These are phyloP conservation scores for Xylaria sp. DNA, from an alignment of 2,329 filamentous ascomycete species.

Conservation along the genomic window DNA sequence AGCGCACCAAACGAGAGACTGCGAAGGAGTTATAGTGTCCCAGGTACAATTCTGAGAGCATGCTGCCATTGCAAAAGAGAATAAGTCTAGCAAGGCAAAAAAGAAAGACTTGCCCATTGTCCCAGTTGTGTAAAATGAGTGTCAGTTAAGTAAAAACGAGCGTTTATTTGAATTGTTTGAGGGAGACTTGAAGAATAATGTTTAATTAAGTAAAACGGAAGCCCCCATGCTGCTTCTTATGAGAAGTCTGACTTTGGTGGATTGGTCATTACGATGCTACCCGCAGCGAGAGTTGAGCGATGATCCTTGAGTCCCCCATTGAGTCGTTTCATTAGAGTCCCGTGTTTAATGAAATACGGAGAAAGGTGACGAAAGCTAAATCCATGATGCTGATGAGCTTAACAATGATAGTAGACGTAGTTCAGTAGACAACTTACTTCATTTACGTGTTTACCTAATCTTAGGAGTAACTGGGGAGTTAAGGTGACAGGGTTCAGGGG, in stretches of 20 bases:
- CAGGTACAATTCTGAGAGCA: conserved; percentile 28
- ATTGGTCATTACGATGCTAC: not conserved
- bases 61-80: conserved; percentile 2
- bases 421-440: not conserved
- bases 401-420: not conserved
- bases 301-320: conserved; percentile 1
- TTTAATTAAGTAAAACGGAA: not conserved
- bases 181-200: not conserved
- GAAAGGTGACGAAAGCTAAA: not conserved
- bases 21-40: conserved; percentile 28
- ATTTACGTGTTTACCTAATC: conserved; percentile 6
- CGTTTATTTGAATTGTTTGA: not conserved
- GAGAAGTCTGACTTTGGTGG: not conserved
- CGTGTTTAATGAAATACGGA: conserved; percentile 8
- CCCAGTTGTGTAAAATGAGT: not conserved
- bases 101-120: not conserved
- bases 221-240: conserved; percentile 13
- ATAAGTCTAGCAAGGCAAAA: conserved; percentile 9
- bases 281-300: not conserved
- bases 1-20: conserved; percentile 25
- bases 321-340: not conserved
- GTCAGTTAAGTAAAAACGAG: not conserved
- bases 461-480: conserved; percentile 1
- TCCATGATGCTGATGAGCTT: not conserved
- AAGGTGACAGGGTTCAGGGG: conserved; percentile 11